These are phyloP conservation scores for Paecilomyces dactylethromorphus DNA, from an alignment of 2,329 filamentous ascomycete genomes.

Conservation along the genomic window DNA sequence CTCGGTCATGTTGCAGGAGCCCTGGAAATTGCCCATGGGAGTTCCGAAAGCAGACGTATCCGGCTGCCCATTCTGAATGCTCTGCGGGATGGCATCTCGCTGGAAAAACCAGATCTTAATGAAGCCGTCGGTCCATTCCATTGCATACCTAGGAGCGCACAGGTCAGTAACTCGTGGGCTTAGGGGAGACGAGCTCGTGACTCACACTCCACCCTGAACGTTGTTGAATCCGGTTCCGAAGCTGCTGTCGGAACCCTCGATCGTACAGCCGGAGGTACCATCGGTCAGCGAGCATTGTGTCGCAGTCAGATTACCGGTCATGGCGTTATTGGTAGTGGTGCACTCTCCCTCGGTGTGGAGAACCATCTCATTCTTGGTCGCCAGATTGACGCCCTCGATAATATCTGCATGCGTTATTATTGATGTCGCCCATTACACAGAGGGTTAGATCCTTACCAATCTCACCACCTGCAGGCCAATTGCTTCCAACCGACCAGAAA, in stretches of 20 bases:
- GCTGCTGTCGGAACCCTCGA: constrained; percentile 31
- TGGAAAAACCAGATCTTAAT: constrained; percentile 49
- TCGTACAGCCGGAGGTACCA: constrained; percentile 32
- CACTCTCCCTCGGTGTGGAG: constrained; percentile 43
- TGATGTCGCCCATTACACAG: too few species aligned
- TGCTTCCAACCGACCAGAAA: constrained; percentile 37
- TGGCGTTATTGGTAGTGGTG: constrained; percentile 36
- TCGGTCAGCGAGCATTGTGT: constrained; percentile 42
- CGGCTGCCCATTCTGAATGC: constrained; percentile 37
- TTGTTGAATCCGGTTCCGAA: constrained; percentile 51
- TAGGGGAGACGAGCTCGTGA: background rate
- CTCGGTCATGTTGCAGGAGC: constrained; percentile 30
- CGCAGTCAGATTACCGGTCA: constrained; percentile 44
- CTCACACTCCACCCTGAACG: constrained; percentile 37
- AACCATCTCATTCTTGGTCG: constrained; percentile 40
- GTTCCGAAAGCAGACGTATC: constrained; percentile 40
- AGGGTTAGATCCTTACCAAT: constrained; percentile 24
- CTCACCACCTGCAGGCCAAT: constrained; percentile 40
- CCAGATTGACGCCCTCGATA: constrained; percentile 45
- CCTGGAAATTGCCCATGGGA: constrained; percentile 39
- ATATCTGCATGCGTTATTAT: constrained; percentile 24
- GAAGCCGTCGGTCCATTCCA: constrained; percentile 39
- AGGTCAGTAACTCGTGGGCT: background rate
- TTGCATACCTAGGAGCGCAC: constrained; percentile 28
- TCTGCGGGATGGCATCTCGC: constrained; percentile 35